Evolutionary conservation across 805 yeast genomes (phyloP).

Genomic region (Wickerhamiella nectarea): DNA sequence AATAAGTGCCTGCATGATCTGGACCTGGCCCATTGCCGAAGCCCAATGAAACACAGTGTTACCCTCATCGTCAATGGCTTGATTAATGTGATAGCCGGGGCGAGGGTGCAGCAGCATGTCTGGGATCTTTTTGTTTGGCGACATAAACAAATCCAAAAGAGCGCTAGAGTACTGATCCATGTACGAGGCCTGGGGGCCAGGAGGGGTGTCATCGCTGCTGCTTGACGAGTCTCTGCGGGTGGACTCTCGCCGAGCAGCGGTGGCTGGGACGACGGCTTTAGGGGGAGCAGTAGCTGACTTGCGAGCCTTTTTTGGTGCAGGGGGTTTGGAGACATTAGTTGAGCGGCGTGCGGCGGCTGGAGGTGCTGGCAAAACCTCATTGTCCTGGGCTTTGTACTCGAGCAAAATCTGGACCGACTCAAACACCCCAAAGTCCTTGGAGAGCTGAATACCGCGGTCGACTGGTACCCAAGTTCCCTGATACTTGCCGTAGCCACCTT

Average conservation of each 20-base stretch:
- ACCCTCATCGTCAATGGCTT: slow-evolving; percentile 84
- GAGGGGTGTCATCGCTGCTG: slow-evolving; percentile 5
- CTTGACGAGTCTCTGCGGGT: not conserved
- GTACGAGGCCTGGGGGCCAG: slow-evolving; percentile 9
- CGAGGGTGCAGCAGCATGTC: slow-evolving; percentile 52
- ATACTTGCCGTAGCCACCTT: slow-evolving; percentile 93
- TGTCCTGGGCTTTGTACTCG: slow-evolving; percentile 41
- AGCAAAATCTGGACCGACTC: slow-evolving; percentile 53
- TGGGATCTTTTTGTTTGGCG: slow-evolving; percentile 49
- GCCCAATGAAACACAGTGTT: slow-evolving; percentile 97
- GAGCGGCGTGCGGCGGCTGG: slow-evolving; percentile 32
- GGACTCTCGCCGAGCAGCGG: not conserved
- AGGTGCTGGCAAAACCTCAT: slow-evolving; percentile 39
- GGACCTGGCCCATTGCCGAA: slow-evolving; percentile 80
- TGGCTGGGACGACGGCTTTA: slow-evolving; percentile 8
- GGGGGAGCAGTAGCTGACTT: slow-evolving; percentile 12
- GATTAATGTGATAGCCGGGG: slow-evolving; percentile 52
- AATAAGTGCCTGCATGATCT: slow-evolving; percentile 60
- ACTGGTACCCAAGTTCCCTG: slow-evolving; percentile 90
- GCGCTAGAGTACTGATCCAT: slow-evolving; percentile 33
- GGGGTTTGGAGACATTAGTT: slow-evolving; percentile 16
- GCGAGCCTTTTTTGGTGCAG: slow-evolving; percentile 16
- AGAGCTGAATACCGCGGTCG: slow-evolving; percentile 55
- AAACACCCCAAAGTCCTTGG: slow-evolving; percentile 49
- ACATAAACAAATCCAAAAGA: slow-evolving; percentile 40